These are phyloP conservation scores for Austroboletus niveus DNA, from an alignment of 1,284 basidiomycete genomes.

Conservation along the genomic window DNA sequence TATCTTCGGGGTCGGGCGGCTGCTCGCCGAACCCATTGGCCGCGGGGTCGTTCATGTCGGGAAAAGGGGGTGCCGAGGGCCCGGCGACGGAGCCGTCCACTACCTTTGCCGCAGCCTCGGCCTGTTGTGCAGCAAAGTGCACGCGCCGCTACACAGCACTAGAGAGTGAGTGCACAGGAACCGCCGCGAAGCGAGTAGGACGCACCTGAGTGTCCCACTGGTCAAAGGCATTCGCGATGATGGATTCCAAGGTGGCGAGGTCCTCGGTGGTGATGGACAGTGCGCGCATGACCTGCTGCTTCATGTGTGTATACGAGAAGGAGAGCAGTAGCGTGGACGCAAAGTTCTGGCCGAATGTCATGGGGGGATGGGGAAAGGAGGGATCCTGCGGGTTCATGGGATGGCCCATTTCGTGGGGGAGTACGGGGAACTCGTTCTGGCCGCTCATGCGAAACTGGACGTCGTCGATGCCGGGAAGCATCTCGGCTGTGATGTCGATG, in stretches of 20 bases:
- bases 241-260: constrained; percentile 69
- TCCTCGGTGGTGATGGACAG: constrained; percentile 75
- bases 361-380: constrained; percentile 42
- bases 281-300: constrained; percentile 69
- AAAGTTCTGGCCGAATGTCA: constrained; percentile 62
- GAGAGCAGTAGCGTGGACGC: constrained; percentile 69
- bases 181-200: background rate
- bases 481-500: constrained; percentile 69
- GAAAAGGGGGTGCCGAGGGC: constrained; percentile 35
- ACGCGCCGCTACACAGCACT: constrained; percentile 49
- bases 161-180: constrained; percentile 2
- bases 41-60: constrained; percentile 35
- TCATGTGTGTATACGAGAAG: constrained; percentile 64
- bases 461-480: constrained; percentile 58
- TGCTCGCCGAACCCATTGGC: constrained; percentile 29
- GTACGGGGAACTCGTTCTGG: constrained; percentile 57
- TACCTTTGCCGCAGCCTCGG: constrained; percentile 33
- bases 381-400: constrained; percentile 39
- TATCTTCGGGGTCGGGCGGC: constrained; percentile 48
- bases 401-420: constrained; percentile 51
- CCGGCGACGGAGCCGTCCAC: constrained; percentile 36
- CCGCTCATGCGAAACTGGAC: constrained; percentile 57
- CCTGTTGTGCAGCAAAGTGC: constrained; percentile 57
- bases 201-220: constrained; percentile 76
- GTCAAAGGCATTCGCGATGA: constrained; percentile 79